Percentiles rank a stretch among this genome's conserved stretches.
Conservation (phyloP, 768 basidiomycete species). For the Tulasnella sp. region DNA sequence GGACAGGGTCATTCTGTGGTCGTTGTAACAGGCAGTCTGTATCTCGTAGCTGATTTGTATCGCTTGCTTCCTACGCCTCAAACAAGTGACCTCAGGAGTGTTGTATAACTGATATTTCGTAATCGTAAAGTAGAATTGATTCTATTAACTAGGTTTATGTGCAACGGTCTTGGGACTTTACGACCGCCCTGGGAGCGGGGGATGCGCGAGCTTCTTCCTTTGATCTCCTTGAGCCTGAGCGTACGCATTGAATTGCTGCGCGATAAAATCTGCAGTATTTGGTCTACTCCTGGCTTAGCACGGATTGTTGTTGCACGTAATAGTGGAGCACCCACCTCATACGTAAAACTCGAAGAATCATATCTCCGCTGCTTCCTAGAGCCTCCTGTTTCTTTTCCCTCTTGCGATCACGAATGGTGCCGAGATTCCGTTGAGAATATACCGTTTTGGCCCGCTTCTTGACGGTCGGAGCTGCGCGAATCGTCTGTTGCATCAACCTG, state of each 20-base stretch:
- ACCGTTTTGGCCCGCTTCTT: constrained; percentile 93
- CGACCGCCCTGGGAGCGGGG: background rate
- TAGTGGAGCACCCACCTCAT: constrained; percentile 66
- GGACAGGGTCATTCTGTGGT: constrained; percentile 43
- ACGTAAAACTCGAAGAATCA: constrained; percentile 87
- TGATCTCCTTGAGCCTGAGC: constrained; percentile 78
- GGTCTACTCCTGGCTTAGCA: constrained; percentile 45
- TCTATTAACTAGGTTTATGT: background rate
- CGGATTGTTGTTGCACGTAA: background rate
- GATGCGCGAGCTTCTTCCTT: constrained; percentile 25
- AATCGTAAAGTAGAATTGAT: background rate
- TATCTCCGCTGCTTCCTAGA: constrained; percentile 67
- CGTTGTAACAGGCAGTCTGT: constrained; percentile 85
- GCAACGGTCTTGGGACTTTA: background rate
- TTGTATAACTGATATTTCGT: background rate
- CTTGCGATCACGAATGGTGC: constrained; percentile 93
- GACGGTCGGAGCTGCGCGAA: constrained; percentile 66
- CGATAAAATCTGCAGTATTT: constrained; percentile 78
- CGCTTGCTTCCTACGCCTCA: constrained; percentile 39
- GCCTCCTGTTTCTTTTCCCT: constrained; percentile 79
- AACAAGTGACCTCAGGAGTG: background rate
- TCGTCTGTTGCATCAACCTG: constrained; percentile 84
- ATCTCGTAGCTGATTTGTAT: constrained; percentile 92
- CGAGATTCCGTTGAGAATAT: constrained; percentile 86
- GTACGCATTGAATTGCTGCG: constrained; percentile 80